These are phyloP conservation scores for Detonula confervacea DNA, from an alignment of 352 stramenopile genomes.

Conservation along the genomic window DNA sequence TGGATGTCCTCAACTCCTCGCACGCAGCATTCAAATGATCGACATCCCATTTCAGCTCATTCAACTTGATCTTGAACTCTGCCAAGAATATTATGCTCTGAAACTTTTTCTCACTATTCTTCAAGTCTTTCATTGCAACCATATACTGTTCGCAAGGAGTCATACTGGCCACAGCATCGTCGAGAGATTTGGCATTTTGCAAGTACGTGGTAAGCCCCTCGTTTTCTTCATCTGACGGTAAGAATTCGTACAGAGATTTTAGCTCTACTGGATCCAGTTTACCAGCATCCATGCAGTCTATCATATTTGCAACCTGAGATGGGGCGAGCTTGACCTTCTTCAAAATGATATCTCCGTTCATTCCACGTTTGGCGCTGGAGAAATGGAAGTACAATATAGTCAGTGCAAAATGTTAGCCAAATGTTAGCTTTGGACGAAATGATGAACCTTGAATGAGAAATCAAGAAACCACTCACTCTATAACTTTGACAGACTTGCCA, in stretches of 20 bases:
- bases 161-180: conserved; percentile 59
- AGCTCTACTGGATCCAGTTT: conserved; percentile 78
- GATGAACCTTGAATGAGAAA: neutral
- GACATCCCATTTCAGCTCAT: conserved; percentile 83
- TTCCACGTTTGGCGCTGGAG: conserved; percentile 88
- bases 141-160: conserved; percentile 85
- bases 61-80: conserved; percentile 76
- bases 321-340: conserved; percentile 92
- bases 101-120: conserved; percentile 68
- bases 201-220: conserved; percentile 86
- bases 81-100: conserved; percentile 73
- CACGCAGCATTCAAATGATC: conserved; percentile 81
- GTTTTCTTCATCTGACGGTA: conserved; percentile 92
- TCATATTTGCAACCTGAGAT: conserved; percentile 85
- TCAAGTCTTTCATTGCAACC: conserved; percentile 75
- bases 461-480: conserved; percentile 77
- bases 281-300: conserved; percentile 70
- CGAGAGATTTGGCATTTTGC: conserved; percentile 43
- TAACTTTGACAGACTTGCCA: conserved; percentile 78
- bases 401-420: neutral
- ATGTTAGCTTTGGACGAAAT: too few relatives aligned
- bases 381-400: neutral
- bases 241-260: conserved; percentile 91
- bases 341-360: conserved; percentile 97
- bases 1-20: conserved; percentile 91